Evolutionary conservation across 1,284 basidiomycete genomes (phyloP), one percentile per base, ranked within the genome.

Genomic region (Schizopora paradoxa): DNA sequence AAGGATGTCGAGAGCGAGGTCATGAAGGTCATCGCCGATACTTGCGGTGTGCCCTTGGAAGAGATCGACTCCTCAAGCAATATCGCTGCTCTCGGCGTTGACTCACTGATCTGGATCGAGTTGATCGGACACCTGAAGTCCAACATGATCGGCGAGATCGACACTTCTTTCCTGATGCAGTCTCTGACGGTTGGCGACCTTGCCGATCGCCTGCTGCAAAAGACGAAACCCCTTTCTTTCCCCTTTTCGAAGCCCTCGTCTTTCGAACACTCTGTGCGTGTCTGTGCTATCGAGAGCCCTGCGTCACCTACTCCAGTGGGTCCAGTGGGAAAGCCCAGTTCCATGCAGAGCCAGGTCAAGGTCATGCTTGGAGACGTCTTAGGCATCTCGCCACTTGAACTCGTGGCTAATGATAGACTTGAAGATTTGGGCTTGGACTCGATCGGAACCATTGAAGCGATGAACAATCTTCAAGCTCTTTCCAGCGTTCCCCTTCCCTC

Each of bases 61-160:
- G 53, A 62, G 4, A 40, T 77, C 28, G 51, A 61, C 19, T 22
- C 60, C 3, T 47, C 65, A 35, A 61, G 63, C 2, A 67, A 70
- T 43, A 63, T 80, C 14, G 60, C 62, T 13, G 61, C 66, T 23
- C 64, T 77, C 3, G 77, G 77, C 0, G 63, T 79, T 33, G 77
- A 79, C 56, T 79, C 76, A 1, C 57, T 79, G 43, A 74, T 77
- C 70, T 68, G 67, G 31, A 75, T 77, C 45, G 76, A 79, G 59
- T 63, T 78, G 2, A 59, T 64, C 8, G 58, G 61, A 4, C 65
- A 62, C 13, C 58, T 77, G 8, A 66, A 66, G 29, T 51, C 49
- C 3, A 35, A 60, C 0, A 66, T 72, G 45, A 64, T 70, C 0
- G 51, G 52, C 2, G 54, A 59, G 8, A 57, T 73, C 23, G 60